Evolutionary conservation across 257 asterid species (phyloP).

Genomic region (Verbena officinalis): DNA sequence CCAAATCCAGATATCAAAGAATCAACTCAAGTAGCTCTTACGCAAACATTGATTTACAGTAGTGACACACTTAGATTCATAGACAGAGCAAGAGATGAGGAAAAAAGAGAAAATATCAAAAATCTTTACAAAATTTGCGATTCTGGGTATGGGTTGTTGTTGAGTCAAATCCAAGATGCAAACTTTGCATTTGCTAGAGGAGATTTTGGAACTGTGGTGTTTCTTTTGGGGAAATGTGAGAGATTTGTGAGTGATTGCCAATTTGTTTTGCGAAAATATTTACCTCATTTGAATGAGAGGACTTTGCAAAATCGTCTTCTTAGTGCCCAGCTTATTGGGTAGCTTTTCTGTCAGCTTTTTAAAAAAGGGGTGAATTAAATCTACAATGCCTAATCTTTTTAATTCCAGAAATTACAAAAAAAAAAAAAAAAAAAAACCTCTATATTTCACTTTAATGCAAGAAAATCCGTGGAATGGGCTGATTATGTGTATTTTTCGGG

Average conservation of each 20-base stretch:
- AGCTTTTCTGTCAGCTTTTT: no score
- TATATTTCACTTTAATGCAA: no score
- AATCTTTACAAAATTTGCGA: constrained; percentile 8
- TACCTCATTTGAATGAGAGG: background rate
- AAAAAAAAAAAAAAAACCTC: no score
- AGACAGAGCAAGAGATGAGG: no score
- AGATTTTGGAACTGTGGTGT: constrained; percentile 16
- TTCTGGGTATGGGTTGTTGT: background rate
- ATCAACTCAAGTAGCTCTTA: constrained; percentile 16
- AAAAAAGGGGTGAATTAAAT: no score
- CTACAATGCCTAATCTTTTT: no score
- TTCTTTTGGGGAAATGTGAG: background rate
- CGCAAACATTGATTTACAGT: background rate
- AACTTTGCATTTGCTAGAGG: background rate
- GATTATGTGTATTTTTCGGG: no score
- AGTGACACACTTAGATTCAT: background rate
- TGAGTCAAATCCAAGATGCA: background rate
- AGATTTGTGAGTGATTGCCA: constrained; percentile 27
- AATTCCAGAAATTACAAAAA: no score
- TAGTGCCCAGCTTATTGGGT: constrained; percentile 5
- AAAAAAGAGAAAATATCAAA: background rate
- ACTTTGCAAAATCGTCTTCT: background rate
- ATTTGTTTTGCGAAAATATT: background rate
- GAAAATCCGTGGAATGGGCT: no score
- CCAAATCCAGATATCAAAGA: background rate